Percentiles rank a stretch among this genome's conserved stretches.
phyloP scores from a whole-genome alignment of 805 yeast genomes.

The Nakazawaea laoshanensis region DNA sequence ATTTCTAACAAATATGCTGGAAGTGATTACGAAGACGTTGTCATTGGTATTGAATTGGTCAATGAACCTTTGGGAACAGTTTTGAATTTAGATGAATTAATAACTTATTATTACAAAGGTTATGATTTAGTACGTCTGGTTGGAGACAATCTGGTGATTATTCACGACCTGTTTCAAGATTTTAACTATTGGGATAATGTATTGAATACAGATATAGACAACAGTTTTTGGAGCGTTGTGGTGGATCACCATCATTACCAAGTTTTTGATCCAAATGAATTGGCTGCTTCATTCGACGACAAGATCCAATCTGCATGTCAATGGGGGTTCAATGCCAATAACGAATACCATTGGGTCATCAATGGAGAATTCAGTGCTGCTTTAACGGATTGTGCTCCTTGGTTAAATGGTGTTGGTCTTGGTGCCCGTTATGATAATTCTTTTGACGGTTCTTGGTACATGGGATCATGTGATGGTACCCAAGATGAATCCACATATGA shows the following conservation, averaged over 20 bases:
- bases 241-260: conserved; percentile 90
- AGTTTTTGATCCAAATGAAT: conserved; percentile 64
- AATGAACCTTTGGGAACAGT: conserved; percentile 64
- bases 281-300: conserved; percentile 46
- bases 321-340: conserved; percentile 32
- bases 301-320: conserved; percentile 49
- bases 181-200: conserved; percentile 48
- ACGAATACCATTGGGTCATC: conserved; percentile 39
- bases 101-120: conserved; percentile 30
- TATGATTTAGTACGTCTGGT: conserved; percentile 32
- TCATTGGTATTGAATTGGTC: conserved; percentile 60
- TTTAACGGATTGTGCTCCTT: conserved; percentile 59
- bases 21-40: conserved; percentile 39
- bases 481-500: conserved; percentile 34
- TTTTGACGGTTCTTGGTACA: conserved; percentile 27
- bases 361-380: conserved; percentile 72
- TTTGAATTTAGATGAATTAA: conserved; percentile 33
- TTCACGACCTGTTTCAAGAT: conserved; percentile 60
- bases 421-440: conserved; percentile 58
- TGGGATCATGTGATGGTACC: conserved; percentile 36
- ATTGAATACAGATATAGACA: conserved; percentile 22
- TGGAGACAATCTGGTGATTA: conserved; percentile 36
- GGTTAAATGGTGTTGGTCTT: conserved; percentile 62
- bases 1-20: conserved; percentile 46
- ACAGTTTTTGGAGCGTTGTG: conserved; percentile 51